These are phyloP conservation scores for Pseudonitzschia multiseries DNA, from an alignment of 108 stramenopile species.

Conservation along the genomic window DNA sequence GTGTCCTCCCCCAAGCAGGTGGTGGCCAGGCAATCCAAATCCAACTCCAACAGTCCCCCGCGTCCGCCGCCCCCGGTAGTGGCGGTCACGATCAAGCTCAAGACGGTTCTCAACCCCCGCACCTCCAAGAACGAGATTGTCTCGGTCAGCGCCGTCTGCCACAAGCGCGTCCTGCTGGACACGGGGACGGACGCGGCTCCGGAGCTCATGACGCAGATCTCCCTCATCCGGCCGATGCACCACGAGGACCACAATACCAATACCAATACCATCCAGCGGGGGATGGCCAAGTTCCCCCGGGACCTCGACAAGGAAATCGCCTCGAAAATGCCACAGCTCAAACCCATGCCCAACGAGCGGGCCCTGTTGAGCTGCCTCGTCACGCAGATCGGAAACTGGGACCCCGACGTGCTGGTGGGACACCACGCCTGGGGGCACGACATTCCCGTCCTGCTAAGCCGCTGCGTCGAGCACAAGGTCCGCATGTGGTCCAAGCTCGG, in stretches of 20 bases:
- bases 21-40: slow-evolving; percentile 54
- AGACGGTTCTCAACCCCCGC: slow-evolving; percentile 94
- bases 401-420: slow-evolving; percentile 95
- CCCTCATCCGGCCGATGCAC: slow-evolving; percentile 81
- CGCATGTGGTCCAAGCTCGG: slow-evolving; percentile 94
- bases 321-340: slow-evolving; percentile 71
- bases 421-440: slow-evolving; percentile 97
- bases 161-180: slow-evolving; percentile 83
- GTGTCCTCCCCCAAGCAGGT: slow-evolving; percentile 84
- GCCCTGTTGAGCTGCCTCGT: slow-evolving; percentile 84
- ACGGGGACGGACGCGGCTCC: slow-evolving; percentile 60
- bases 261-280: slow-evolving; percentile 28
- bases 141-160: slow-evolving; percentile 88
- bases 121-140: slow-evolving; percentile 96
- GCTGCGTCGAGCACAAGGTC: slow-evolving; percentile 89
- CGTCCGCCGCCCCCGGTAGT: slow-evolving; percentile 84
- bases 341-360: slow-evolving; percentile 87
- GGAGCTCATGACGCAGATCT: slow-evolving; percentile 65
- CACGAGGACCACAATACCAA: no score
- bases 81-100: slow-evolving; percentile 90
- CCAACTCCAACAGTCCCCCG: slow-evolving; percentile 34
- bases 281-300: slow-evolving; percentile 69
- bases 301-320: slow-evolving; percentile 72
- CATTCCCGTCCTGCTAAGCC: slow-evolving; percentile 90
- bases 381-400: slow-evolving; percentile 85